Evolutionary conservation across 495 filamentous ascomycete species (phyloP).

Genomic region (Talaromyces wortmannii): DNA sequence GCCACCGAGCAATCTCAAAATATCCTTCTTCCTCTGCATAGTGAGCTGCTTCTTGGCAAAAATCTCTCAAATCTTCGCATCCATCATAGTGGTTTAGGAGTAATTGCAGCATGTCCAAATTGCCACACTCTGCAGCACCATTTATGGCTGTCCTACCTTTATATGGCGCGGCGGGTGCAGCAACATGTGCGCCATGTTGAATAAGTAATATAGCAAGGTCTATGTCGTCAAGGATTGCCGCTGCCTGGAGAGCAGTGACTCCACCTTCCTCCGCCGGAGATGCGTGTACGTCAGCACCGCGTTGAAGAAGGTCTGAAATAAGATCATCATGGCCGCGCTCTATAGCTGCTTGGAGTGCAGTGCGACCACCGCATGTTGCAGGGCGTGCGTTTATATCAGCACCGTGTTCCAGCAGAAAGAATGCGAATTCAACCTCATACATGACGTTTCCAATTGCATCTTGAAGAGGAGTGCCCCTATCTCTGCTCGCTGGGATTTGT

Average conservation of each 20-base stretch:
- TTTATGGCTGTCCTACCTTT: constrained; percentile 31
- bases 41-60: constrained; percentile 7
- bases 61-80: constrained; percentile 5
- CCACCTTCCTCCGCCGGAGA: constrained; percentile 15
- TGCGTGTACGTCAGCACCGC: constrained; percentile 40
- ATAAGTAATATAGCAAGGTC: constrained; percentile 9
- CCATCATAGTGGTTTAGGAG: constrained; percentile 24
- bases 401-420: constrained; percentile 4
- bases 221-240: constrained; percentile 11
- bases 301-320: no score
- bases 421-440: neutral
- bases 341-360: no score
- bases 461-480: constrained; percentile 1
- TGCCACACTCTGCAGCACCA: constrained; percentile 29
- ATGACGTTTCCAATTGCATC: neutral
- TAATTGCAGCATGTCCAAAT: constrained; percentile 32
- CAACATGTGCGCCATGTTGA: constrained; percentile 13
- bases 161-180: constrained; percentile 14
- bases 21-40: constrained; percentile 8
- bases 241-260: constrained; percentile 15
- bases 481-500: constrained; percentile 5
- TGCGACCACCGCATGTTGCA: no score
- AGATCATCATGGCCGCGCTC: no score
- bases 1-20: constrained; percentile 7
- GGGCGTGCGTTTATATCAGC: no score